Evolutionary conservation across 129 eudicot genomes (phyloP), one percentile per base, ranked within the genome.

Genomic region (Flaveria trinervia): DNA sequence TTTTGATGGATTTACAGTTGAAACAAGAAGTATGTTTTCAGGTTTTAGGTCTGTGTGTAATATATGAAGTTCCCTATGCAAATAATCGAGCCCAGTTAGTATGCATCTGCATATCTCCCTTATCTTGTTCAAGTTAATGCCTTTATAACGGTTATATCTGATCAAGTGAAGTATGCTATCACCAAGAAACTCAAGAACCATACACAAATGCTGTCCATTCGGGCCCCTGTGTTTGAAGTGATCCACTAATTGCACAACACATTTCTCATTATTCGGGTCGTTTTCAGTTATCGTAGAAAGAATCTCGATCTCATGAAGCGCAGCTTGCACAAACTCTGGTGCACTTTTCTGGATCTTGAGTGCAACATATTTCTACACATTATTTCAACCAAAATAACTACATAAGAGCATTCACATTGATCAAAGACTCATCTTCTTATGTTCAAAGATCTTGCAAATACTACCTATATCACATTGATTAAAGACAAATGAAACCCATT

Each of bases 161-260:
- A 88, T 91, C 48, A 94, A 84, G 79, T 83, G 89, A 33, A 94
- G 89, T 60, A 94, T 83, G 79, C 96, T 94, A 83, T 94, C 99
- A 36, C 99, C 99, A 57, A 94, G 97, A 85, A 91, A 94, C 72
- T 94, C 99, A 55, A 94, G 93, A 69, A 94, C 96, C 99, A 94
- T 94, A 87, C 99, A 94, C 66, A 82, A 76, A 76, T 94, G 99
- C 77, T 91, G 97, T 51, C 99, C 99, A 73, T 94, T 94, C 56
- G 99, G 99, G 69, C 99, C 99, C 16, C 87, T 49, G 61, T 91
- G 99, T 80, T 91, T 94, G 77, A 94, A 94, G 76, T 91, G 97
- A 72, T 94, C 99, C 66, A 94, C 84, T 74, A 91, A 83, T 54
- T 86, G 89, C 52, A 94, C 93, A 72, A 89, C 90, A 59, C 65